Evolutionary conservation across 2,329 filamentous ascomycete species (phyloP), one percentile per base, ranked within the genome.

Genomic region (Diaporthe citri): DNA sequence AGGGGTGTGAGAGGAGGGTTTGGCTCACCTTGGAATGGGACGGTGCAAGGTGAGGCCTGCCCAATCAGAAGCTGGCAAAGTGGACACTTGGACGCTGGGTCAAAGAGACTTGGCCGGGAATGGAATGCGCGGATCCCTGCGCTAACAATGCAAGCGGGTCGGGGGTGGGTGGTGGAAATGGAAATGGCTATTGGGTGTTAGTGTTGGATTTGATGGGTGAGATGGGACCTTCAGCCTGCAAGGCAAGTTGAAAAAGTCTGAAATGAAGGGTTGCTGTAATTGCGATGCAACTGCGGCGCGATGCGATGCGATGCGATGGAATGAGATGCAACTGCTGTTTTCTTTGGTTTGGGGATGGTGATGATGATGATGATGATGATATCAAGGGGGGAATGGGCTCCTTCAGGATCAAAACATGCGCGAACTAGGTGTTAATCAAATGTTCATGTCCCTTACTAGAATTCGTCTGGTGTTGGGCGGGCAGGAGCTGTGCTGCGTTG

Each of bases 81-180:
- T 52, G 71, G 57, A 62, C 36, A 64, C 48, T 52, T 72, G 46
- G 57, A 60, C 71, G 17, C 71, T 64, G 71, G 57, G 71, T 72
- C 57, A 55, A 69, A 69, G 48, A 55, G 64, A 52, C 64, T 52
- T 64, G 25, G 71, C 59, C 71, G 71, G 70, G 57, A 72, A 72
- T 55, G 71, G 71, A 72, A 64, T 72, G 34, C 20, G 71, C 57
- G 46, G 57, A 72, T 72, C 71, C 51, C 39, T 72, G 71, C 71
- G 71, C 71, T 72, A 72, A 72, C 59, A 56, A 52, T 64, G 71
- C 71, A 72, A 62, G 71, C 71, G 71, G 71, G 71, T 72, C 71
- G 57, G n/a, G 51, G 34, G 46, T 39, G 46, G 46, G 52, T 39
- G 69, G 56, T 72, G 56, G 56, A 41, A 60, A 56, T 52, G 25